Conservation (phyloP, 176 grass and related monocot genomes). For the Puya raimondii region DNA sequence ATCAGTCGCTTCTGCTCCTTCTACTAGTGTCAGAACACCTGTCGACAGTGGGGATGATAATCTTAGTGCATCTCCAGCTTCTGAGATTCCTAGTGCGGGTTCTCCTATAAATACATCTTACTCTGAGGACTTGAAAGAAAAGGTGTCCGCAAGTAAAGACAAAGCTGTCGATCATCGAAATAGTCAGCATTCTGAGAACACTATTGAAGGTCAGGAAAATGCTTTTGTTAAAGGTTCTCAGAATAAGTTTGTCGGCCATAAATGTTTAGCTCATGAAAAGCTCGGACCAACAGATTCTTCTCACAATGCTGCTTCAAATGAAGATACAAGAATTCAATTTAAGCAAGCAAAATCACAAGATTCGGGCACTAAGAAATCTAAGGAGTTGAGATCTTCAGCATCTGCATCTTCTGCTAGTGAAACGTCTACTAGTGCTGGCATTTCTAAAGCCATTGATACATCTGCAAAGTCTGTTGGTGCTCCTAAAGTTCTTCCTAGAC, state of each 20-base stretch:
- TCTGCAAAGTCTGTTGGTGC: conserved; percentile 32
- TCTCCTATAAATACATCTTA: conserved; percentile 25
- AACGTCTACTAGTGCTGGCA: conserved; percentile 17
- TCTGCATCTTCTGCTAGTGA: conserved; percentile 29
- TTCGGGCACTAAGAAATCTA: conserved; percentile 14
- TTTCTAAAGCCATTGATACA: conserved; percentile 10
- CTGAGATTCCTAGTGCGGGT: conserved; percentile 23
- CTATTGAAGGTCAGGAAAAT: conserved; percentile 6
- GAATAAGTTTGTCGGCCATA: background rate
- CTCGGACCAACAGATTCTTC: conserved; percentile 17
- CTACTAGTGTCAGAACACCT: background rate
- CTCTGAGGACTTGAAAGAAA: background rate
- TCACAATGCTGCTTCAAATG: conserved; percentile 7
- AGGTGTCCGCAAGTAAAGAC: conserved; percentile 17
- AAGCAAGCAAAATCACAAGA: conserved; percentile 21
- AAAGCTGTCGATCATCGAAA: conserved; percentile 22
- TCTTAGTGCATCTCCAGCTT: background rate
- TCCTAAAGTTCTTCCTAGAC: conserved; percentile 17
- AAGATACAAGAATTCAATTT: conserved; percentile 15
- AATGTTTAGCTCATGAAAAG: background rate
- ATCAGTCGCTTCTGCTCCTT: background rate
- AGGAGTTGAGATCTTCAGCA: conserved; percentile 16
- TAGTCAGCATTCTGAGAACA: conserved; percentile 10
- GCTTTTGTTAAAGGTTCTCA: conserved; percentile 7
- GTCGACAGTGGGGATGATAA: background rate